phyloP scores from a whole-genome alignment of 2,329 filamentous ascomycete genomes.

The Chrysosporium queenslandicum region DNA sequence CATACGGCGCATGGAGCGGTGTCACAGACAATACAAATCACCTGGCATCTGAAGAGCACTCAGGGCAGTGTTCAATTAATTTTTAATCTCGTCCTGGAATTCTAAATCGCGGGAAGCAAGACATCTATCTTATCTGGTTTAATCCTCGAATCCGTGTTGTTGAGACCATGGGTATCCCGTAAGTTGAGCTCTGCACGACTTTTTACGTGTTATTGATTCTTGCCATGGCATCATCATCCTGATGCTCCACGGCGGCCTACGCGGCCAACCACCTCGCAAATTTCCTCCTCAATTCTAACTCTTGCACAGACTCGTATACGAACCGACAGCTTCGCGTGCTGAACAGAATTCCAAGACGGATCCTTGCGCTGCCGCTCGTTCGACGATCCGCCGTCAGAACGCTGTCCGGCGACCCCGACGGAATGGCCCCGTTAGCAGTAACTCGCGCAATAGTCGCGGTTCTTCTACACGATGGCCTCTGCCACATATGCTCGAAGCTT shows the following conservation, averaged over 20 bases:
- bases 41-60: neutral
- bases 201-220: conserved; percentile 1
- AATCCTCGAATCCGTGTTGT: neutral
- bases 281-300: neutral
- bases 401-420: conserved; percentile 10
- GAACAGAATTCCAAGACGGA: conserved; percentile 37
- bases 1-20: neutral
- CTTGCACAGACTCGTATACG: conserved; percentile 9
- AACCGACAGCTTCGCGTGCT: conserved; percentile 8
- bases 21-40: neutral
- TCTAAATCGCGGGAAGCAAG: neutral
- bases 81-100: neutral
- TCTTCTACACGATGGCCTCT: conserved; percentile 25
- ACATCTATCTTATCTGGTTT: neutral
- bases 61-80: neutral
- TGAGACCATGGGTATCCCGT: conserved; percentile 35
- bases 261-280: neutral
- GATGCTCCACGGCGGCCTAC: neutral
- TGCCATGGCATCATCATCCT: neutral
- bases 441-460: conserved; percentile 23
- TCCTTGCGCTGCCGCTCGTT: conserved; percentile 44
- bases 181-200: conserved; percentile 20
- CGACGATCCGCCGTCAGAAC: conserved; percentile 47
- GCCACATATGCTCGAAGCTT: conserved; percentile 25
- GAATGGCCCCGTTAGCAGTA: conserved; percentile 15